phyloP scores from a whole-genome alignment of 2,329 filamentous ascomycete genomes.

The Fusarium nematophilum region DNA sequence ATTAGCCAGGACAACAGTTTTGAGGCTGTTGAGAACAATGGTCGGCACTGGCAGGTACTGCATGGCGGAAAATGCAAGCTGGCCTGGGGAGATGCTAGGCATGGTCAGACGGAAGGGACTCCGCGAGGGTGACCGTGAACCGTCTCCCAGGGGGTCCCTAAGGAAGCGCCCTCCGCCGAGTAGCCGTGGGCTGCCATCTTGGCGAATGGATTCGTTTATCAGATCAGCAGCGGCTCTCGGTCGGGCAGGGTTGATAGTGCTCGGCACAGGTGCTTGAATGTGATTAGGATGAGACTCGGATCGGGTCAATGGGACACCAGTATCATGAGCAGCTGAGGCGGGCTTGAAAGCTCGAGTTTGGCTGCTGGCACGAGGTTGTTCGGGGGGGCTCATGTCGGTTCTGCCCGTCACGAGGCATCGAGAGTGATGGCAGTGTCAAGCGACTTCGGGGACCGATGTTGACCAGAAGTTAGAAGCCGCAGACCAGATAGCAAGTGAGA shows the following conservation, averaged over 20 bases:
- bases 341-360: conserved; percentile 45
- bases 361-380: conserved; percentile 46
- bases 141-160: conserved; percentile 45
- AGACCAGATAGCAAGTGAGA: not conserved
- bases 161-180: conserved; percentile 49
- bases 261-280: conserved; percentile 28
- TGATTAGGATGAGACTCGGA: conserved; percentile 28
- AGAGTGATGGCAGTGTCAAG: conserved; percentile 24
- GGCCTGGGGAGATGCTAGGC: conserved; percentile 61
- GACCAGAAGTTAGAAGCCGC: not conserved
- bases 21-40: conserved; percentile 74
- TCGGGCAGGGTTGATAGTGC: conserved; percentile 18
- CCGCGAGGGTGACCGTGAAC: conserved; percentile 50
- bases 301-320: conserved; percentile 29
- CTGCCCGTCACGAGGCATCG: conserved; percentile 41
- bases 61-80: conserved; percentile 74
- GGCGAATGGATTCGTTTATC: conserved; percentile 23
- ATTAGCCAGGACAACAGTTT: conserved; percentile 79
- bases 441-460: conserved; percentile 10
- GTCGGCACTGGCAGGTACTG: conserved; percentile 80
- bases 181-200: conserved; percentile 42
- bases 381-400: conserved; percentile 49
- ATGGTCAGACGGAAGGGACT: conserved; percentile 56
- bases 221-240: conserved; percentile 35
- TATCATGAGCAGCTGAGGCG: conserved; percentile 37